Conservation (phyloP, 2,329 filamentous ascomycete genomes). For the Talaromyces verruculosus region DNA sequence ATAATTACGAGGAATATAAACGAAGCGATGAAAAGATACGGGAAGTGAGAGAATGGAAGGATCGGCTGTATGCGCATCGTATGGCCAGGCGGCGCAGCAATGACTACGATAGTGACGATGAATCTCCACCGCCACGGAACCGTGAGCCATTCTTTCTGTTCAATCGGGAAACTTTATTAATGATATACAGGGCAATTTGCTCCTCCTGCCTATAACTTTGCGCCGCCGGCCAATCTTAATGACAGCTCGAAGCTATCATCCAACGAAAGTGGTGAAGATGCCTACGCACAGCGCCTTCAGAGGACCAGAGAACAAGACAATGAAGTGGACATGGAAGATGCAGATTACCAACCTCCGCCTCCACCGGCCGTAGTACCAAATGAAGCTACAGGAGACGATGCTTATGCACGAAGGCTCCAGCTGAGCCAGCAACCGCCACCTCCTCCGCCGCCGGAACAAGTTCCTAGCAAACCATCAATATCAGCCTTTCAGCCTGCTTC, state of each 20-base stretch:
- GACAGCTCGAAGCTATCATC: conserved; percentile 34
- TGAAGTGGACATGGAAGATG: conserved; percentile 19
- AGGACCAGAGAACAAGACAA: not conserved
- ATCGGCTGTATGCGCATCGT: conserved; percentile 71
- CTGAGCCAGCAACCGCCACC: conserved; percentile 45
- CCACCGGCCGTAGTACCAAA: conserved; percentile 52
- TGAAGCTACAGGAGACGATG: conserved; percentile 67
- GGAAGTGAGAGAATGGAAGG: conserved; percentile 83
- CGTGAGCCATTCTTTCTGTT: conserved; percentile 41
- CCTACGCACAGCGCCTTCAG: conserved; percentile 9
- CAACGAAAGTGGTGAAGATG: conserved; percentile 9
- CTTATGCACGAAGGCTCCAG: conserved; percentile 63
- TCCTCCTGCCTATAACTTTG: conserved; percentile 52
- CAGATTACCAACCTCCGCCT: conserved; percentile 28
- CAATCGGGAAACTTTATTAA: conserved; percentile 17
- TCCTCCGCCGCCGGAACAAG: conserved; percentile 31
- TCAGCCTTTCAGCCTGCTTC: conserved; percentile 42
- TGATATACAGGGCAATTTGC: conserved; percentile 48
- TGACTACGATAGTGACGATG: conserved; percentile 52
- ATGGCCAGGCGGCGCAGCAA: conserved; percentile 48
- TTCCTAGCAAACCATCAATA: conserved; percentile 38
- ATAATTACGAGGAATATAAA: conserved; percentile 80
- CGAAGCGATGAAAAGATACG: conserved; percentile 78
- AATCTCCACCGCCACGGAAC: conserved; percentile 46
- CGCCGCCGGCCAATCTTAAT: conserved; percentile 51